phyloP scores from a whole-genome alignment of 805 yeast genomes.

The Yarrowia sp. region DNA sequence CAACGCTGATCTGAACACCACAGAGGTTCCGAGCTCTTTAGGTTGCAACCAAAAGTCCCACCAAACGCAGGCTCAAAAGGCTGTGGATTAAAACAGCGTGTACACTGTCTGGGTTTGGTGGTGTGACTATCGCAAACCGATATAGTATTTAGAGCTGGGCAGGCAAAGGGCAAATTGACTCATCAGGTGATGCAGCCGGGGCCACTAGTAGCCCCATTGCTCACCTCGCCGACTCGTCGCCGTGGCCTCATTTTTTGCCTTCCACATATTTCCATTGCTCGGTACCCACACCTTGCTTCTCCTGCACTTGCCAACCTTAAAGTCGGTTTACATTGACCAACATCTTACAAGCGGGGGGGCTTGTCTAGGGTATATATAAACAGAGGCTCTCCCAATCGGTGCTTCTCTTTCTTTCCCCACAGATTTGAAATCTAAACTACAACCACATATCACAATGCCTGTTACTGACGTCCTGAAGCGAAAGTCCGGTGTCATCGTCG shows the following conservation, averaged over 20 bases:
- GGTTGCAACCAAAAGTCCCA: constrained; percentile 7
- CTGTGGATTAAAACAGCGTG: constrained; percentile 15
- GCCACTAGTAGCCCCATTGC: no score
- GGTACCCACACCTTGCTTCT: constrained; percentile 34
- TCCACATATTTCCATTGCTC: constrained; percentile 38
- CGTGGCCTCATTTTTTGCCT: constrained; percentile 24
- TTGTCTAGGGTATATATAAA: constrained; percentile 36
- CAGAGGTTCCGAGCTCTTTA: constrained; percentile 37
- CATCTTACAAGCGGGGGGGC: constrained; percentile 36
- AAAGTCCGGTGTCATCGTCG: constrained; percentile 98
- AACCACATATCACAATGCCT: constrained; percentile 43
- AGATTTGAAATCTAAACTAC: constrained; percentile 33
- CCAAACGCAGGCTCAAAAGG: background rate
- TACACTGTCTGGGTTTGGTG: background rate
- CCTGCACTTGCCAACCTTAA: constrained; percentile 36
- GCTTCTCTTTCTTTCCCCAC: constrained; percentile 33
- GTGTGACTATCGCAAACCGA: background rate
- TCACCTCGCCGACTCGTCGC: background rate
- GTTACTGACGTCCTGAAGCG: constrained; percentile 72
- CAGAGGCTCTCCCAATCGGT: constrained; percentile 31
- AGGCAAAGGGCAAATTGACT: background rate
- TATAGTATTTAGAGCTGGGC: constrained; percentile 8
- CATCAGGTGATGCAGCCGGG: background rate
- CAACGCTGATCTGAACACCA: constrained; percentile 23
- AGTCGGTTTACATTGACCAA: constrained; percentile 28